Conservation (phyloP, 805 yeast genomes). For the Barnettozyma californica region DNA sequence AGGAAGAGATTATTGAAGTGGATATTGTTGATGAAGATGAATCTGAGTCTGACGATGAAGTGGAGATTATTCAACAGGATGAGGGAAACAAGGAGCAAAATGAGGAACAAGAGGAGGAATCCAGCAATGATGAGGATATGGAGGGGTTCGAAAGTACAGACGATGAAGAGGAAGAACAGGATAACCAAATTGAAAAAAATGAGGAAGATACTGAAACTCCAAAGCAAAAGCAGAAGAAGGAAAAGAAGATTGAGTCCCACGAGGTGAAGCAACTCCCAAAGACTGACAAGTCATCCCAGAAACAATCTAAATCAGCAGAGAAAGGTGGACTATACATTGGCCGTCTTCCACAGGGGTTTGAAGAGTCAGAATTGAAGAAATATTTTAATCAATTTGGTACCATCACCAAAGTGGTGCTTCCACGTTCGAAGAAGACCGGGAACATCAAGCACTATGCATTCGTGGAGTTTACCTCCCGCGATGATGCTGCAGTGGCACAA, state of each 20-base stretch:
- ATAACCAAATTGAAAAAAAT: conserved; percentile 17
- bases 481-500: conserved; percentile 82
- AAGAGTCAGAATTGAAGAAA: conserved; percentile 66
- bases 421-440: conserved; percentile 88
- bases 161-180: conserved; percentile 27
- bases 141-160: conserved; percentile 17
- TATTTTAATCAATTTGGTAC: conserved; percentile 92
- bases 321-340: conserved; percentile 84
- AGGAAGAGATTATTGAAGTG: conserved; percentile 25
- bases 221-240: conserved; percentile 12
- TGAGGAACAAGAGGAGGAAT: conserved; percentile 9
- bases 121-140: conserved; percentile 12
- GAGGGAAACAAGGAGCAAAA: conserved; percentile 8
- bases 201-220: conserved; percentile 14
- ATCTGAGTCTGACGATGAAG: conserved; percentile 10
- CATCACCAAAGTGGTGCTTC: conserved; percentile 68
- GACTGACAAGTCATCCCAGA: conserved; percentile 18
- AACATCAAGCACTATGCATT: conserved; percentile 89
- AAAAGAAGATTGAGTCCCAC: conserved; percentile 22
- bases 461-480: conserved; percentile 68
- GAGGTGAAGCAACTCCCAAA: conserved; percentile 22
- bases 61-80: conserved; percentile 4
- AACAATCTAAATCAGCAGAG: conserved; percentile 24
- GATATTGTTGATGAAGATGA: conserved; percentile 15
- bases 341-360: conserved; percentile 87